Evolutionary conservation across 768 basidiomycete species (phyloP).

Genomic region (Pleurotus eryngii): DNA sequence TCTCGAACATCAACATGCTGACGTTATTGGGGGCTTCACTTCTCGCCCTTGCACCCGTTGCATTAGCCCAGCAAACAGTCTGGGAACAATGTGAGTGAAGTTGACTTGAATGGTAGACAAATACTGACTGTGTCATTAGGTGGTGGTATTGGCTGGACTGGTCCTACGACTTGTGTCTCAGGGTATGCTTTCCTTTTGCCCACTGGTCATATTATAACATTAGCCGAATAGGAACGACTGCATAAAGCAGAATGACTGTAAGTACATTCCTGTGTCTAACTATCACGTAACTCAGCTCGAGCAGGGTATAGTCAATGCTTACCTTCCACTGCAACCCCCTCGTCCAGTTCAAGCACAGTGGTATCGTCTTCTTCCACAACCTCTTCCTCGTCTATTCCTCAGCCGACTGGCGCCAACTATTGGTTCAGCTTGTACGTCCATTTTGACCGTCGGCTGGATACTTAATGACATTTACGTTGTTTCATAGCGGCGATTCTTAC

Average conservation of each 20-base stretch:
- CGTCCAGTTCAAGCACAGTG: background rate
- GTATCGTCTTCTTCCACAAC: background rate
- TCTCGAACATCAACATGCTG: background rate
- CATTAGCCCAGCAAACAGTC: background rate
- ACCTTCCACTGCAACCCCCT: slow-evolving; percentile 12
- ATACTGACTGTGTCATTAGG: background rate
- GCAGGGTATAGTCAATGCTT: slow-evolving; percentile 41
- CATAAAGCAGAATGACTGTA: slow-evolving; percentile 26
- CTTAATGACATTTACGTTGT: background rate
- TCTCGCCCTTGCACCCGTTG: background rate
- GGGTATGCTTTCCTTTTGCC: slow-evolving; percentile 24
- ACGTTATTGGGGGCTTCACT: background rate
- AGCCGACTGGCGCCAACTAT: slow-evolving; percentile 28
- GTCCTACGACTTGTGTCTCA: slow-evolving; percentile 38
- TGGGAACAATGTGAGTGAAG: slow-evolving; percentile 1
- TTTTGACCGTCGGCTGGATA: background rate
- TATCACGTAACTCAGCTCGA: background rate
- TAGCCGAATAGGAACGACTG: slow-evolving; percentile 18
- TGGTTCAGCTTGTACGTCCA: slow-evolving; percentile 56
- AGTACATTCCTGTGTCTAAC: slow-evolving; percentile 5
- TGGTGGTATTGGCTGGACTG: slow-evolving; percentile 32
- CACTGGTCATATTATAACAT: background rate
- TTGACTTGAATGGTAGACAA: background rate
- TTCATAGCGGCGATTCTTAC: slow-evolving; percentile 52
- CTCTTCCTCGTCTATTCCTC: background rate